These are phyloP conservation scores for Verticillium nubilum DNA, from an alignment of 2,329 filamentous ascomycete genomes.

Conservation along the genomic window DNA sequence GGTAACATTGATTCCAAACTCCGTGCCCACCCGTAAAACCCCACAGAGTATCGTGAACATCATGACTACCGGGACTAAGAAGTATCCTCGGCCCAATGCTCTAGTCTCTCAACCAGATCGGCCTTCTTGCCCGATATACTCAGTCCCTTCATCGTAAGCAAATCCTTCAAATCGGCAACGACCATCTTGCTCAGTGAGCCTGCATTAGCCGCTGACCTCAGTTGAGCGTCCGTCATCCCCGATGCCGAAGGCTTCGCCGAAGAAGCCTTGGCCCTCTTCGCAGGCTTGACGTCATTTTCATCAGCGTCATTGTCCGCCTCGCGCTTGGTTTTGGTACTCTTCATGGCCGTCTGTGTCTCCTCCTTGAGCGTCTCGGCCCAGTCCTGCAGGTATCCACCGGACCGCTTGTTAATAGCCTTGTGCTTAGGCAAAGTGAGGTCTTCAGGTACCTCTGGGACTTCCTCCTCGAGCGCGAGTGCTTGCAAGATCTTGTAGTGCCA, in stretches of 20 bases:
- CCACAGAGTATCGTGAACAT: not conserved
- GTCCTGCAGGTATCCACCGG: constrained; percentile 70
- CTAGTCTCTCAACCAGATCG: constrained; percentile 48
- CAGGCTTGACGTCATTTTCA: constrained; percentile 34
- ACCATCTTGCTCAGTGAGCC: constrained; percentile 48
- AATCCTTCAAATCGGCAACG: constrained; percentile 45
- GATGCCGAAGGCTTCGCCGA: constrained; percentile 26
- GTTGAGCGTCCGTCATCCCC: constrained; percentile 36
- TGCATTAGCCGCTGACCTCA: constrained; percentile 37
- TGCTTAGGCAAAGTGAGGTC: constrained; percentile 83
- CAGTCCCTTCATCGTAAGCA: constrained; percentile 41
- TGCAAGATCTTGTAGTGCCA: constrained; percentile 98
- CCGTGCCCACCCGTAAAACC: not conserved
- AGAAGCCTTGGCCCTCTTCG: constrained; percentile 38
- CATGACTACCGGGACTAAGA: constrained; percentile 8
- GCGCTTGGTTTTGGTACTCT: constrained; percentile 42
- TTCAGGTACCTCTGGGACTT: constrained; percentile 65
- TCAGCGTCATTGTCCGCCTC: constrained; percentile 38
- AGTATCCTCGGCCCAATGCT: constrained; percentile 50
- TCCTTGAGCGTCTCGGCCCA: constrained; percentile 68
- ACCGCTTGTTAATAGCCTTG: constrained; percentile 83
- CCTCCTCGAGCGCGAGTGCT: constrained; percentile 84
- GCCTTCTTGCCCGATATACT: constrained; percentile 47
- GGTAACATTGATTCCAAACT: not conserved
- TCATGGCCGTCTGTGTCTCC: constrained; percentile 34